phyloP scores from a whole-genome alignment of 129 eudicot species.

The Lactuca saligna region DNA sequence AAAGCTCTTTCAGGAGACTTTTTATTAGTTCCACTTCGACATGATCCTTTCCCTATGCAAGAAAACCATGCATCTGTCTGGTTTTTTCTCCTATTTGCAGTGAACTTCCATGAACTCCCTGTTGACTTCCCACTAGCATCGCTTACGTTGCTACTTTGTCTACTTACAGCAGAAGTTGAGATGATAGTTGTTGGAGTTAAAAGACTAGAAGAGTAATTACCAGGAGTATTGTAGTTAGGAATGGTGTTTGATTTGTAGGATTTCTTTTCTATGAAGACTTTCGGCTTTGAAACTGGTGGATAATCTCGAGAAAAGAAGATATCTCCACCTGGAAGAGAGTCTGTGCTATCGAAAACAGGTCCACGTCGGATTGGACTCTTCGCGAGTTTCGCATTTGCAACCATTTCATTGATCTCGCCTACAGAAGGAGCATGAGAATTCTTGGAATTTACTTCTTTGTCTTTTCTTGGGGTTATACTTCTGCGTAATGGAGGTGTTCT shows the following conservation, averaged over 20 bases:
- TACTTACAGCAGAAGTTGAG: slow-evolving; percentile 56
- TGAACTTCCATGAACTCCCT: slow-evolving; percentile 49
- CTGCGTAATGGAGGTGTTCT: slow-evolving; percentile 36
- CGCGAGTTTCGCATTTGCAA: slow-evolving; percentile 63
- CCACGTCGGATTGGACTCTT: slow-evolving; percentile 23
- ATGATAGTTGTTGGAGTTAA: slow-evolving; percentile 36
- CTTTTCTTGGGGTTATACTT: slow-evolving; percentile 32
- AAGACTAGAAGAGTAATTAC: slow-evolving; percentile 33
- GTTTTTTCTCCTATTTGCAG: slow-evolving; percentile 55
- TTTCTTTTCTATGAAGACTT: slow-evolving; percentile 20
- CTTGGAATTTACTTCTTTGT: slow-evolving; percentile 36
- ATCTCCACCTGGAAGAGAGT: slow-evolving; percentile 66
- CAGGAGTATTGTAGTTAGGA: slow-evolving; percentile 27
- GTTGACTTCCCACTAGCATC: slow-evolving; percentile 54
- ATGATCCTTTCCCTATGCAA: slow-evolving; percentile 62
- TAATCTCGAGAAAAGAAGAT: slow-evolving; percentile 62
- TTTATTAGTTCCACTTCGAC: slow-evolving; percentile 50
- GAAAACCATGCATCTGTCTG: slow-evolving; percentile 67
- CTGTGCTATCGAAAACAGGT: slow-evolving; percentile 53
- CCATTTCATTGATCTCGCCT: slow-evolving; percentile 78
- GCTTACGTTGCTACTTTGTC: slow-evolving; percentile 63
- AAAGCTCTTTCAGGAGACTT: slow-evolving; percentile 65
- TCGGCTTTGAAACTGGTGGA: slow-evolving; percentile 34
- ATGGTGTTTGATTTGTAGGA: slow-evolving; percentile 19
- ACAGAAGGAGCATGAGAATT: slow-evolving; percentile 50